These are phyloP conservation scores for Logfia minima DNA, from an alignment of 129 eudicot species.

Conservation along the genomic window DNA sequence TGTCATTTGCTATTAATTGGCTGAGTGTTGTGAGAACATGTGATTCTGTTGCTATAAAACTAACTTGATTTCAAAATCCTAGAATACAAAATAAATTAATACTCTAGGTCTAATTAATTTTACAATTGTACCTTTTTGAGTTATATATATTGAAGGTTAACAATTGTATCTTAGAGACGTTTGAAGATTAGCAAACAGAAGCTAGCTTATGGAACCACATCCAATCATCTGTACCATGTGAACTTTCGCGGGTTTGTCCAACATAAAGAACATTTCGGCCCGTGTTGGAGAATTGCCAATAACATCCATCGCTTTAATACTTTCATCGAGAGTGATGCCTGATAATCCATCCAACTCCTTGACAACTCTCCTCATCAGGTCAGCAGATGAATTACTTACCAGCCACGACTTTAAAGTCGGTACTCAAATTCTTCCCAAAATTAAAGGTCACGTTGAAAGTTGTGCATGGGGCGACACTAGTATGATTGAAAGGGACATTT, in stretches of 20 bases:
- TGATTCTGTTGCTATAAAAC: background rate
- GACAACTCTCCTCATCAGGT: conserved; percentile 2
- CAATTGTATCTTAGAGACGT: background rate
- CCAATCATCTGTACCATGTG: background rate
- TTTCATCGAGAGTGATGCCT: conserved; percentile 6
- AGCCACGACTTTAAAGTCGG: background rate
- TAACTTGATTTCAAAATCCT: background rate
- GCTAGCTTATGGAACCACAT: conserved; percentile 4
- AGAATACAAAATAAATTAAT: background rate
- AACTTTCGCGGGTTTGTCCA: background rate
- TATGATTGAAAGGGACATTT: background rate
- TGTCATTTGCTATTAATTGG: no score
- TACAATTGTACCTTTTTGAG: no score
- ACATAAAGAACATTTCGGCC: conserved; percentile 9
- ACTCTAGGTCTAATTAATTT: background rate
- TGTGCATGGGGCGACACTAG: background rate
- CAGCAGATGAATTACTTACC: background rate
- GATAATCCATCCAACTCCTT: conserved; percentile 9
- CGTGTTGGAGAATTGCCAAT: conserved; percentile 12
- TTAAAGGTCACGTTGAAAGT: background rate
- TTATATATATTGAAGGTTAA: background rate
- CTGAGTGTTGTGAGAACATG: no score
- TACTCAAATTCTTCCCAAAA: background rate
- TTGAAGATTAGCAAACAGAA: background rate
- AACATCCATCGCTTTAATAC: conserved; percentile 5